A percentile compares a stretch with the other conserved stretches of the same genome.
Evolutionary conservation across 768 basidiomycete genomes (phyloP).

Genomic region (Termitomyces sp.): DNA sequence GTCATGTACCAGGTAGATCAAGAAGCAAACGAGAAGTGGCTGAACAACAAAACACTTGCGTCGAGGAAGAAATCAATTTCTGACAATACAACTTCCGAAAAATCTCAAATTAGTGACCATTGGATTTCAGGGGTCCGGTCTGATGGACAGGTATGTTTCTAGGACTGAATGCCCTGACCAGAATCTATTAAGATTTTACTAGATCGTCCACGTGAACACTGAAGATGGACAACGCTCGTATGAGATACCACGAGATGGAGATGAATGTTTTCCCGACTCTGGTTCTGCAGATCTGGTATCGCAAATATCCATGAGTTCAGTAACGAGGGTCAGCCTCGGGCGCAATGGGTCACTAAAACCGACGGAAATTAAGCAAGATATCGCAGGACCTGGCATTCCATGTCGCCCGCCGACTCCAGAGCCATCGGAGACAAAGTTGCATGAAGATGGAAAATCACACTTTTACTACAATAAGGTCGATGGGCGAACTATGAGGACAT

Average conservation of each 20-base stretch:
- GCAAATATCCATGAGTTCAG: slow-evolving; percentile 48
- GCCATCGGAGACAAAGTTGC: slow-evolving; percentile 76
- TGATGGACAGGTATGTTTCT: slow-evolving; percentile 68
- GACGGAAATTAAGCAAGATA: slow-evolving; percentile 30
- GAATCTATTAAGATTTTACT: not conserved
- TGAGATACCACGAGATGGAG: slow-evolving; percentile 74
- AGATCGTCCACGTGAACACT: slow-evolving; percentile 96
- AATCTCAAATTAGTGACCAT: slow-evolving; percentile 59
- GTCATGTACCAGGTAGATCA: slow-evolving; percentile 35
- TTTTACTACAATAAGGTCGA: slow-evolving; percentile 72
- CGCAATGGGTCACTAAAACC: slow-evolving; percentile 27
- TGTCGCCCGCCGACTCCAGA: slow-evolving; percentile 65
- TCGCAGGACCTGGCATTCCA: slow-evolving; percentile 55
- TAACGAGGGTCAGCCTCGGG: slow-evolving; percentile 43
- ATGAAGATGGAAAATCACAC: slow-evolving; percentile 78
- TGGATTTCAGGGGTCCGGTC: slow-evolving; percentile 86
- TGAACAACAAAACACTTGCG: slow-evolving; percentile 37
- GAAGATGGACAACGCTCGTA: slow-evolving; percentile 75
- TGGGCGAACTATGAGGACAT: slow-evolving; percentile 62
- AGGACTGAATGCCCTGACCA: not conserved
- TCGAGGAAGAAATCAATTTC: slow-evolving; percentile 26
- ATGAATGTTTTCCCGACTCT: slow-evolving; percentile 54
- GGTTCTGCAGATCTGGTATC: slow-evolving; percentile 56
- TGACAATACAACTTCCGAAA: slow-evolving; percentile 21
- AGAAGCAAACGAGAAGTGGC: slow-evolving; percentile 47